Evolutionary conservation across 257 asterid species (phyloP), one percentile per base, ranked within the genome.

Genomic region (Petunia secreta): DNA sequence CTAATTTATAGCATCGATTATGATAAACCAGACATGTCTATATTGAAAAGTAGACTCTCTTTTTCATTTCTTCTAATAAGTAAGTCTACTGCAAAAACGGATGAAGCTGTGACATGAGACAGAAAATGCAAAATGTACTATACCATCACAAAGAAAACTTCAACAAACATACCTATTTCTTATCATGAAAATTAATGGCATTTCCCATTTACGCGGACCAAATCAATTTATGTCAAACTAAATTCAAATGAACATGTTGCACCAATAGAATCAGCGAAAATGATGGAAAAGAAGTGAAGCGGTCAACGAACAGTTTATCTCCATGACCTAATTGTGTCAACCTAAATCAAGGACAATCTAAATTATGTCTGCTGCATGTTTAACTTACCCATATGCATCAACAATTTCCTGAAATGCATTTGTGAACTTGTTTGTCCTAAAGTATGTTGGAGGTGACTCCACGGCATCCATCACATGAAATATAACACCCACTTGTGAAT

Each of bases 341-440:
- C 78, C 78, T 73, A 50, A 3, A 36, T 13, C 63, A 50, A 73
- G 46, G 13, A 14, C 50, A 50, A n/a, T 41, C 55, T 3, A 57
- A 15, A 73, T 13, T 52, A 36, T 13, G 78, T 36, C 63, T 36
- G 50, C 57, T 62, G 75, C 67, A 74, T 68, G 58, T 48, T 77
- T 59, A 50, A 81, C 94, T 89, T 89, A 94, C 99, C 99, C 99
- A 75, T 96, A 96, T 46, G 99, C 98, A 90, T 96, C 98, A 83
- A 96, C 98, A 89, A 94, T 90, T 89, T 94, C 99, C 85, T 96
- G 99, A 86, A 90, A 96, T 69, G 97, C 92, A 85, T 83, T 88
- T 14, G 99, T 96, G 79, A 96, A 92, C 59, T 75, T 73, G 88
- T 89, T 91, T 84, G 98, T 96, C 84, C 89, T 89, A 86, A 96